Percentiles rank a stretch among this genome's conserved stretches.
Evolutionary conservation across 192 early-diverging fungal species (phyloP).

Genomic region (Helicostylum pulchrum): DNA sequence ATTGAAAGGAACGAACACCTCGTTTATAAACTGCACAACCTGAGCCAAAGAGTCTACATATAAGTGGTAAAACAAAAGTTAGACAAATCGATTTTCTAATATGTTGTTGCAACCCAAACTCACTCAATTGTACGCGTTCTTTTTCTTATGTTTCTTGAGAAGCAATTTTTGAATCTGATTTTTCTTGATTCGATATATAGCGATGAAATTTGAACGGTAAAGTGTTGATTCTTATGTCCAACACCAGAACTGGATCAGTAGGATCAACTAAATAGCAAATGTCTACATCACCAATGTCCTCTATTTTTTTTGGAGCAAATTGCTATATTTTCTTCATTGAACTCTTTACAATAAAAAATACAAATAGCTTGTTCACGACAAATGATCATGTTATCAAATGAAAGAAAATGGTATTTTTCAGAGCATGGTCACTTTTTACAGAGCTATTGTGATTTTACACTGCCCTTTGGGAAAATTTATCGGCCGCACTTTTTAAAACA

Average conservation of each 20-base stretch:
- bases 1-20: constrained; percentile 7
- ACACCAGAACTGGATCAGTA: constrained; percentile 11
- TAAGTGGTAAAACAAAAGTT: constrained; percentile 6
- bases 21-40: constrained; percentile 11
- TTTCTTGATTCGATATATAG: constrained; percentile 1
- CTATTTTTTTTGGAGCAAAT: constrained; percentile 21
- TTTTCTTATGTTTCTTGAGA: constrained; percentile 4
- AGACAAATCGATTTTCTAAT: constrained; percentile 8
- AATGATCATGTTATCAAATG: too few species aligned
- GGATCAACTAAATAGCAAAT: constrained; percentile 19
- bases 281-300: constrained; percentile 15
- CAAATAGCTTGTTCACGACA: too few species aligned
- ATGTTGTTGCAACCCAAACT: constrained; percentile 5
- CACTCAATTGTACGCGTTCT: constrained; percentile 8
- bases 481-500: too few species aligned
- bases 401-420: too few species aligned
- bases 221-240: constrained; percentile 4
- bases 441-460: too few species aligned
- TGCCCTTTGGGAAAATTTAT: too few species aligned
- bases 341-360: too few species aligned
- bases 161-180: constrained; percentile 3
- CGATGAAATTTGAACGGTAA: constrained; percentile 10
- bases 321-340: too few species aligned
- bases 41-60: constrained; percentile 13
- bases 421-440: too few species aligned